Evolutionary conservation across 2,329 filamentous ascomycete species (phyloP), one percentile per base, ranked within the genome.

Genomic region (Stachybotrys chlorohalonatus): DNA sequence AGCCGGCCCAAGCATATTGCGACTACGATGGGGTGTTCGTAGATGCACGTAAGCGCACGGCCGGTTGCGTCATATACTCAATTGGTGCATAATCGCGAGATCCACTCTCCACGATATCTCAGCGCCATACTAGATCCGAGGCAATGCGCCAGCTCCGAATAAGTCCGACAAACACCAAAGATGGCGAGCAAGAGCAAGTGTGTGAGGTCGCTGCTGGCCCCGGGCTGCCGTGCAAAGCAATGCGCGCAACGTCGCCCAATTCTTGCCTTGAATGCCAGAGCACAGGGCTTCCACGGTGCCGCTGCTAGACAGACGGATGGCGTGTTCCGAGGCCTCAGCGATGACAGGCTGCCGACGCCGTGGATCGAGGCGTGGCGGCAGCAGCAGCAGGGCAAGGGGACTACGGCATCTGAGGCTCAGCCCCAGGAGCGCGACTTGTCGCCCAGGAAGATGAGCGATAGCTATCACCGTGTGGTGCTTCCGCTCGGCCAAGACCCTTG

Each of bases 401-500:
- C 59, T 24, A 48, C 49, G 5, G 50, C 48, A 1, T 30, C 50
- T 1, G 60, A 57, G 5, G 64, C 57, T 5, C 24, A 31, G 1
- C 57, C 54, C 0, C 52, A 61, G 24, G 60, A 66, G 42, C 63
- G 64, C 15, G 64, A 66, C 5, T 48, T 66, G 31, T 57, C 60
- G 0, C 64, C 64, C 0, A 66, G 64, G 52, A 65, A 62, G 31
- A 66, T 66, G 64, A 62, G 63, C 45, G 64, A 66, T n/a, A 66
- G 64, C 49, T 66, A 66, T 47, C 64, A 66, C 51, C 60, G 64
- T 16, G 63, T 66, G 8, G 61, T 72, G 13, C 73, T 90, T 31
- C 86, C 86, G 7, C 74, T 91, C 9, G 85, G 82, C 6, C 84
- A 82, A 63, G 88, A 91, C 64, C 86, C 86, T 52, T 91, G 86